Percentiles rank a stretch among this genome's conserved stretches.
Evolutionary conservation across 495 filamentous ascomycete species (phyloP).

Genomic region (Penicillium verhagenii): DNA sequence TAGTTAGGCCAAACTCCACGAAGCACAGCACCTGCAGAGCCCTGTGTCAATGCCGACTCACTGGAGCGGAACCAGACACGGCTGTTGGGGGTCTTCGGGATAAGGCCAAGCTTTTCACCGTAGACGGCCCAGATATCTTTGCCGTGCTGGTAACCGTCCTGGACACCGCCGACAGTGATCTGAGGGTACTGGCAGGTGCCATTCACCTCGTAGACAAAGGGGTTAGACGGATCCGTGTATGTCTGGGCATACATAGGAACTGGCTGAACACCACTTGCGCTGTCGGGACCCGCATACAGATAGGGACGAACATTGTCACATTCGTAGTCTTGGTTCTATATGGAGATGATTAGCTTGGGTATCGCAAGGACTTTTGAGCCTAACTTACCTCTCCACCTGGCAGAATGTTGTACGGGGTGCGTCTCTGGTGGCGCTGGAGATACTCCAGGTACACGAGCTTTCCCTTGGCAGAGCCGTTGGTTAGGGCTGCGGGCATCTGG

Average conservation of each 20-base stretch:
- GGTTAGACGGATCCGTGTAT: conserved; percentile 39
- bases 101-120: conserved; percentile 32
- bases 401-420: conserved; percentile 40
- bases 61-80: conserved; percentile 44
- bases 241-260: conserved; percentile 41
- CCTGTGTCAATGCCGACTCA: conserved; percentile 38
- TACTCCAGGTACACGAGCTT: conserved; percentile 42
- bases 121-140: conserved; percentile 41
- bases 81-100: conserved; percentile 28
- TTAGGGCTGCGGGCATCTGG: conserved; percentile 26
- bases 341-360: conserved; percentile 14
- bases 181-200: conserved; percentile 46
- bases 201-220: conserved; percentile 36
- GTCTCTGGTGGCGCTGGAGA: conserved; percentile 43
- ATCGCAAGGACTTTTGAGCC: not conserved
- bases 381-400: not conserved
- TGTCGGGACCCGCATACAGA: conserved; percentile 33
- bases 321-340: conserved; percentile 40
- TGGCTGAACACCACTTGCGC: conserved; percentile 21
- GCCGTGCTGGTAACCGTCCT: conserved; percentile 44
- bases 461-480: conserved; percentile 27
- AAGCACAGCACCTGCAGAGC: conserved; percentile 38
- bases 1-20: conserved; percentile 40
- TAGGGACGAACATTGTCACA: conserved; percentile 42
- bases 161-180: conserved; percentile 43